Evolutionary conservation across 2,329 filamentous ascomycete genomes (phyloP), one percentile per base, ranked within the genome.

Genomic region (Nannizziopsis barbatae): DNA sequence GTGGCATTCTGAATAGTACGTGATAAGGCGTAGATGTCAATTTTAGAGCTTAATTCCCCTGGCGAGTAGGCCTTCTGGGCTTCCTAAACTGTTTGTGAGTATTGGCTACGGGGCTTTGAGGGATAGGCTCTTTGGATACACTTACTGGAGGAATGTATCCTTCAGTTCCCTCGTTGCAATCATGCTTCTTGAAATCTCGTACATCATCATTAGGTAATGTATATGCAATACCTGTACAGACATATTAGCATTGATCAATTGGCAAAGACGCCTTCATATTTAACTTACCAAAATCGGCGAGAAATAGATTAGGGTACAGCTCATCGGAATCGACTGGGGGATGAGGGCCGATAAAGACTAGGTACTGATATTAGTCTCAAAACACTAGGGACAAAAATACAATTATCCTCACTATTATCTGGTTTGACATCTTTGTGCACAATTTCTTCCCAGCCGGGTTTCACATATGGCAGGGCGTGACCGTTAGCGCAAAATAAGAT

Each of bases 401-500:
- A 12, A 15, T 33, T 45, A 10, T 8, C 36, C 47, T 44, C 43
- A 52, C 50, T 47, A n/a, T 52, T 50, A n/a, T 27, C 31, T n/a
- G 50, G 46, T 36, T 52, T 45, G 12, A 46, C 41, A 42, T 52
- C 50, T 39, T 46, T 49, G 15, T 49, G 46, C 22, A 52, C 42
- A 22, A 52, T 49, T 33, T 52, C 50, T 38, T 52, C 50, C 50
- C 50, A 52, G 4, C 42, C 46, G 17, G 42, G 37, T 12, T 46
- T 49, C 36, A 42, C 17, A 15, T 32, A 7, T n/a, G 36, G 36
- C 9, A 14, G 14, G 10, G 20, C 20, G 41, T 42, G 50, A 12
- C 42, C 50, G 14, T 52, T 39, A 8, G 42, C 38, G 31, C 50
- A 52, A 46, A 49, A 49, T 15, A 52, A 22, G 31, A 52, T 14